These are phyloP conservation scores for Microcera coccophila DNA, from an alignment of 2,329 filamentous ascomycete species.

Conservation along the genomic window DNA sequence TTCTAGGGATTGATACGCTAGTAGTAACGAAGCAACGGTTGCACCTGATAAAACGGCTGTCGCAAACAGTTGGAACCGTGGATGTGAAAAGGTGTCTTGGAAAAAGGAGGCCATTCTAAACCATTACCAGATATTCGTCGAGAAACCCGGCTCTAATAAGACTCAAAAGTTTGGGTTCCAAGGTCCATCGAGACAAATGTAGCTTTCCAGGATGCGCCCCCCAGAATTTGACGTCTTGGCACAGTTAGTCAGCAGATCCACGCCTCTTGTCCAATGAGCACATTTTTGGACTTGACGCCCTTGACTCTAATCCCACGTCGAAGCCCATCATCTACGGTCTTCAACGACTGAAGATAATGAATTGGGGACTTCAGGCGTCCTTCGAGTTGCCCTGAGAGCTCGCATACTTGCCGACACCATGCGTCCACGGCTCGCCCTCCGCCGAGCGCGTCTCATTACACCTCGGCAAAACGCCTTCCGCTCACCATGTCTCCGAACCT, in stretches of 20 bases:
- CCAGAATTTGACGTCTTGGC: conserved; percentile 11
- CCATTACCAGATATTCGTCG: conserved; percentile 15
- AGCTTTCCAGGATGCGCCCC: too few relatives aligned
- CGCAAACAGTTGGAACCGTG: conserved; percentile 60
- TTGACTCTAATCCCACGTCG: too few relatives aligned
- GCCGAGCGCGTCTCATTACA: conserved; percentile 19
- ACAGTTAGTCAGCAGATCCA: conserved; percentile 19
- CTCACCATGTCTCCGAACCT: conserved; percentile 22
- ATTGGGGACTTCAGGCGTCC: too few relatives aligned
- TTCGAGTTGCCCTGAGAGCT: too few relatives aligned
- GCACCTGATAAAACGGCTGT: conserved; percentile 65
- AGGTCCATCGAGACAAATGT: too few relatives aligned
- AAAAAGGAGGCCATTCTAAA: conserved; percentile 42
- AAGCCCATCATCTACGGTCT: too few relatives aligned
- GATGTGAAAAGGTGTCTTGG: conserved; percentile 41
- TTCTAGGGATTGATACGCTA: conserved; percentile 60
- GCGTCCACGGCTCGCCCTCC: conserved; percentile 38
- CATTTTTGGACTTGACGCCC: too few relatives aligned
- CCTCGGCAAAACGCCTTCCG: conserved; percentile 13
- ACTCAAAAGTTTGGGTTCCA: conserved; percentile 4
- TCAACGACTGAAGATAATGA: too few relatives aligned
- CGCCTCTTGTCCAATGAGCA: conserved; percentile 13
- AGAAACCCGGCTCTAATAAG: conserved; percentile 2
- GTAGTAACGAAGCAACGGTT: conserved; percentile 55
- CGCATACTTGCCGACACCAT: conserved; percentile 30